These are phyloP conservation scores for Kregervanrija pseudodelftensis DNA, from an alignment of 805 yeast species.

Conservation along the genomic window DNA sequence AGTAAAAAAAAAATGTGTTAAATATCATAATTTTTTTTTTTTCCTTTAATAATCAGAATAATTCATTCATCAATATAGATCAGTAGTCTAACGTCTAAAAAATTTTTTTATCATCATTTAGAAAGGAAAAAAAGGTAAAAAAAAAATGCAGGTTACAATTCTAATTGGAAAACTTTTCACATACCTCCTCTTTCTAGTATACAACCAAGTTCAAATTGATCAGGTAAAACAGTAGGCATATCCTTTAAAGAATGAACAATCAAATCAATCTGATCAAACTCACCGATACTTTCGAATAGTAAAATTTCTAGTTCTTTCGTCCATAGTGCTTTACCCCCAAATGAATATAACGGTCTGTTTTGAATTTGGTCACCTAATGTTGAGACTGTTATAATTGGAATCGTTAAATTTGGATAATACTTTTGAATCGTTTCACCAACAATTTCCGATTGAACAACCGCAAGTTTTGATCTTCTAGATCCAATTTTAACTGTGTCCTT, in stretches of 20 bases:
- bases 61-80: constrained; percentile 24
- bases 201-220: constrained; percentile 84
- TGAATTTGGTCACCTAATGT: constrained; percentile 90
- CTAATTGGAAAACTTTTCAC: constrained; percentile 11
- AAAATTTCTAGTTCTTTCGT: constrained; percentile 88
- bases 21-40: neutral
- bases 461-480: constrained; percentile 82
- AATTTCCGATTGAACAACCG: constrained; percentile 77
- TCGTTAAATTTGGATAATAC: constrained; percentile 54
- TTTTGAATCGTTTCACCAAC: constrained; percentile 55
- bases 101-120: constrained; percentile 24
- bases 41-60: constrained; percentile 12
- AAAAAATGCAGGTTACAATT: neutral
- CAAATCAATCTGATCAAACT: constrained; percentile 66
- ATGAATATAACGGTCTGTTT: constrained; percentile 79
- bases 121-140: neutral
- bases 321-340: constrained; percentile 96
- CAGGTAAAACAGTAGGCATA: constrained; percentile 83
- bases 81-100: constrained; percentile 35
- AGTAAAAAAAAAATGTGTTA: neutral
- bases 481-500: constrained; percentile 48
- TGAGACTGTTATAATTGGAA: constrained; percentile 70
- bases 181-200: constrained; percentile 65
- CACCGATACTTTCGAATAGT: constrained; percentile 56
- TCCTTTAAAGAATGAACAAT: constrained; percentile 93